These are phyloP conservation scores for Kodamaea nitidulidarum DNA, from an alignment of 805 yeast genomes.

Conservation along the genomic window DNA sequence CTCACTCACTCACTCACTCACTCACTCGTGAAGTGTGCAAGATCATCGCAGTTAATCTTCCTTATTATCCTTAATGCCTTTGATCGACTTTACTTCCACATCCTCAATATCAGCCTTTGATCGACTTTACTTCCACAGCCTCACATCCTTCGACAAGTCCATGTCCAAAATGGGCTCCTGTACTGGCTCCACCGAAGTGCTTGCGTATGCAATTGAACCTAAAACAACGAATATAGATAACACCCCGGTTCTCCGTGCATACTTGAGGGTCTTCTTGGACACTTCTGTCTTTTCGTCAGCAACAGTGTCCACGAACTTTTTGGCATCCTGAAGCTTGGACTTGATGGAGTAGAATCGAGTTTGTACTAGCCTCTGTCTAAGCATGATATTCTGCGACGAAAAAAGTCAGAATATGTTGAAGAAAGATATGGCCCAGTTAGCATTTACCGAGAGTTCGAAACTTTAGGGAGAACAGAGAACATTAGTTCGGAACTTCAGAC, in stretches of 20 bases:
- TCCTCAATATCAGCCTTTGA: not conserved
- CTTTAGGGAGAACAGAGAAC: no score
- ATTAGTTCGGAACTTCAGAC: no score
- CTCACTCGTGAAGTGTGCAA: no score
- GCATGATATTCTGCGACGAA: no score
- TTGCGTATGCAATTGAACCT: constrained; percentile 26
- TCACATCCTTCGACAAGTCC: constrained; percentile 23
- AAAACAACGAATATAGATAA: constrained; percentile 24
- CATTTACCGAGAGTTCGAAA: no score
- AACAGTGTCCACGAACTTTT: constrained; percentile 24
- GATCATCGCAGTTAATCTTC: no score
- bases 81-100: constrained; percentile 2
- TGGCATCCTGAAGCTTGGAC: constrained; percentile 18
- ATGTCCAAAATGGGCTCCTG: constrained; percentile 8
- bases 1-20: no score
- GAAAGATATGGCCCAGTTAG: no score
- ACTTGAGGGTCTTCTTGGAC: constrained; percentile 25
- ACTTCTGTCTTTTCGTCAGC: constrained; percentile 32
- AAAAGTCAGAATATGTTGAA: no score
- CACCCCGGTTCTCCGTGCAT: constrained; percentile 23
- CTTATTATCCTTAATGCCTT: not conserved
- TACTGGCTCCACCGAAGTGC: constrained; percentile 14
- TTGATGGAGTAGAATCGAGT: constrained; percentile 13
- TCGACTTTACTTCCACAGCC: constrained; percentile 5
- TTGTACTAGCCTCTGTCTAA: not conserved